Percentiles rank a stretch among this genome's conserved stretches.
Evolutionary conservation across 2,329 filamentous ascomycete species (phyloP).

Genomic region (Sporothrix humicola): DNA sequence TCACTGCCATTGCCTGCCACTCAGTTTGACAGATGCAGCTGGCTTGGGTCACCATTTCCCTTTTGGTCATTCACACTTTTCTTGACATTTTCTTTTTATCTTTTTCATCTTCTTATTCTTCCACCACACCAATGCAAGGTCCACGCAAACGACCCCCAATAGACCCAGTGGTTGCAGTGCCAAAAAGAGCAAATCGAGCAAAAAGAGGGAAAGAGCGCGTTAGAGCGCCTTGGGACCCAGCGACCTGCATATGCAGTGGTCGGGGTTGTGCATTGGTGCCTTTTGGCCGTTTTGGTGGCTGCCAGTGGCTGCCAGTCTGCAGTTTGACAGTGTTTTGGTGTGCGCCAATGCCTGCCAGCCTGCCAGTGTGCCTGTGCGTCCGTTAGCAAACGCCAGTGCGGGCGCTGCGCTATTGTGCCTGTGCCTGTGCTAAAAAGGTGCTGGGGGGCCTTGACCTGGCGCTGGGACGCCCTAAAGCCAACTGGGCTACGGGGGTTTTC

Average conservation of each 20-base stretch:
- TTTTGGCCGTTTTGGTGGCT: background rate
- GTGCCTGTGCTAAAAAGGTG: too few relatives aligned
- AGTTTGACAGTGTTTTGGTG: background rate
- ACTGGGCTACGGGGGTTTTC: conserved; percentile 4
- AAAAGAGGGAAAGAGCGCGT: conserved; percentile 13
- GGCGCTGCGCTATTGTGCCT: background rate
- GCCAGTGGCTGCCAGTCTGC: background rate
- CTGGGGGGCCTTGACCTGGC: background rate
- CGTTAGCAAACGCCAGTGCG: conserved; percentile 6
- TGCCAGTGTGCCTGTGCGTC: conserved; percentile 10
- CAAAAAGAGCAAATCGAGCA: background rate
- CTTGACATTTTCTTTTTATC: conserved; percentile 11
- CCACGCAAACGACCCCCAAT: conserved; percentile 16
- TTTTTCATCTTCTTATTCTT: background rate
- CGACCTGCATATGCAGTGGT: conserved; percentile 28
- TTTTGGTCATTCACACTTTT: conserved; percentile 1
- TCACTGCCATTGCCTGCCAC: conserved; percentile 18
- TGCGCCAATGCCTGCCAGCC: background rate
- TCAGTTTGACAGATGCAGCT: background rate
- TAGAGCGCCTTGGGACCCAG: conserved; percentile 20
- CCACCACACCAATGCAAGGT: conserved; percentile 23
- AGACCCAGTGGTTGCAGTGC: background rate
- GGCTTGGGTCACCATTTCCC: conserved; percentile 15
- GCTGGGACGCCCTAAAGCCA: conserved; percentile 14
- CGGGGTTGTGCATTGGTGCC: conserved; percentile 9